Evolutionary conservation across 164 flowering plant genomes (phyloP), one percentile per base, ranked within the genome.

Genomic region (Umbellularia californica): DNA sequence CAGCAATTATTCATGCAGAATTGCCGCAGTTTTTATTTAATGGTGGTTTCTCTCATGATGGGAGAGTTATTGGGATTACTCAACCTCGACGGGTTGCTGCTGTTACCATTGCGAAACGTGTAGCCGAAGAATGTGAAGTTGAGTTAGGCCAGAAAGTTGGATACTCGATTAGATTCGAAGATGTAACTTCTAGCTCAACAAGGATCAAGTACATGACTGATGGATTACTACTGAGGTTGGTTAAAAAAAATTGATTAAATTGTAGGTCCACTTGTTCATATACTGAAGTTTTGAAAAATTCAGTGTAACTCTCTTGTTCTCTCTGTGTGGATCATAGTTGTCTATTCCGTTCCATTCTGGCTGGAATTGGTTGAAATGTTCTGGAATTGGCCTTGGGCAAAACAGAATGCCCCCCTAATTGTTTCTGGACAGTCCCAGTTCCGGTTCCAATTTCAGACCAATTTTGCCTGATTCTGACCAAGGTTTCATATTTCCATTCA

Each of bases 21-120:
- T 74, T 95, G 66, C 99, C 98, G n/a, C 98, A 95, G 76, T 95
- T 85, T 82, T 79, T 93, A 62, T 89, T 76, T 55, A 81, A 90
- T 79, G 93, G 80, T 41, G 97, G 94, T 50, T 91, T 92, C 74
- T 90, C 92, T 74, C 83, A 78, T 30, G 86, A 88, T 77, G 92
- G 92, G 51, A 88, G 85, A 74, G 70, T 81, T 64, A 85, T 92
- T 77, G 98, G 97, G 72, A 77, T 95, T 75, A 95, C 99, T 70
- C 98, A 92, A 83, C 98, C 98, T 65, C 86, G 98, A 71, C 92
- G 97, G 77, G 98, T 95, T 67, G 97, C 97, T 2, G 98, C 97
- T 75, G 87, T 93, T 50, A 87, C 97, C 69, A 97, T 95, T 77
- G 99, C 99, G 14, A 92, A 92, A 81, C 87, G 99, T 67, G 97